Conservation (phyloP, 1,139 yeast species). For the Martiniozyma asiatica region DNA sequence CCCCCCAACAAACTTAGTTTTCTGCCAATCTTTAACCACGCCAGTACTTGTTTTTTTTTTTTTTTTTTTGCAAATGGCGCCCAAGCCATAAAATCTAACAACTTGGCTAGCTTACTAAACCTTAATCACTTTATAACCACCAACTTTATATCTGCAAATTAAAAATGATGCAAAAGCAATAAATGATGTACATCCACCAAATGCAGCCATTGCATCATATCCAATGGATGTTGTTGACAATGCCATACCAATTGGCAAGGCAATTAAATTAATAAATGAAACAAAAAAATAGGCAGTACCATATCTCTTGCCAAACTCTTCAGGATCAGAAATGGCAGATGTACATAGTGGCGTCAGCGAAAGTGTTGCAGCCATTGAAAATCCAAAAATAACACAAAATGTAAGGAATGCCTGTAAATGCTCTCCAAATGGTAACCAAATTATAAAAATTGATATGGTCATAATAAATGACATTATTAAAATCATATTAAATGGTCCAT, state of each 20-base stretch:
- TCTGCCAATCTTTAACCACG: too few species aligned
- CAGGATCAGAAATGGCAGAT: slow-evolving; percentile 32
- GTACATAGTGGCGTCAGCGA: slow-evolving; percentile 39
- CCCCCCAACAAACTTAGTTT: too few species aligned
- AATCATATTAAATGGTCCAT: slow-evolving; percentile 47
- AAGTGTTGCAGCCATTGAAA: slow-evolving; percentile 35
- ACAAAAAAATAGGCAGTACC: slow-evolving; percentile 34
- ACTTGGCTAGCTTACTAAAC: too few species aligned
- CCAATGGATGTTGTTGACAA: slow-evolving; percentile 23
- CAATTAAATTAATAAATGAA: slow-evolving; percentile 31
- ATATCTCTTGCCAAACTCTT: slow-evolving; percentile 35
- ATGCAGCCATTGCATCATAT: slow-evolving; percentile 26
- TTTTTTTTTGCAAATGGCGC: too few species aligned
- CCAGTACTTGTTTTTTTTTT: too few species aligned
- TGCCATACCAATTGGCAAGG: slow-evolving; percentile 37
- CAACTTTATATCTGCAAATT: slow-evolving; percentile 14
- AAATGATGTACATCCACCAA: slow-evolving; percentile 22
- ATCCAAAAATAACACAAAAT: slow-evolving; percentile 41
- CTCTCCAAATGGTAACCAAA: slow-evolving; percentile 45
- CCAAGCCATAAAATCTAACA: too few species aligned
- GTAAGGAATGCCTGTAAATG: slow-evolving; percentile 27
- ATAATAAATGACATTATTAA: slow-evolving; percentile 29
- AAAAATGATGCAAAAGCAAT: not conserved
- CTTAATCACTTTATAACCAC: slow-evolving; percentile 13
- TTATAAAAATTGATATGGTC: slow-evolving; percentile 26